Evolutionary conservation across 1,139 yeast species (phyloP), one percentile per base, ranked within the genome.

Genomic region (Saccharomyces hybrid): DNA sequence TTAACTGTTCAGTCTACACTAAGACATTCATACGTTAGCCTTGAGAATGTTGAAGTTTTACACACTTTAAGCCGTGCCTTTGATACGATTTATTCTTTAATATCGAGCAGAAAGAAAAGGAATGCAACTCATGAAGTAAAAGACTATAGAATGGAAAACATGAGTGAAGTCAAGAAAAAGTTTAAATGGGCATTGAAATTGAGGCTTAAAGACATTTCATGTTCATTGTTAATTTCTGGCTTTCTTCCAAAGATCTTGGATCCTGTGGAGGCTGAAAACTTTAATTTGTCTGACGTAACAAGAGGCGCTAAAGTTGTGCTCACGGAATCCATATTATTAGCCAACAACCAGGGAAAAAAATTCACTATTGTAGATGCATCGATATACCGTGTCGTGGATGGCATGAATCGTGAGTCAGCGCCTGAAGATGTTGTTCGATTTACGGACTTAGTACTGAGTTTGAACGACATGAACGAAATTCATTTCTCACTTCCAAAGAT

Each of bases 131-230:
- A 32, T 7, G 26, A 50, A 32, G 16, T 30, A 27, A 13, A n/a
- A 16, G 20, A 23, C 3, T n/a, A 25, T 3, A 44, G 13, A 27
- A 5, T 44, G n/a, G 26, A 47, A 49, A 44, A 16, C 51, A 4
- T 28, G 41, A 27, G 20, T 27, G n/a, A 30, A 7, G 7, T 13
- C 20, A 20, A 48, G 14, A 34, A 49, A 2, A 25, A 46, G 4
- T 48, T 62, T 11, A 56, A 59, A 2, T 64, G 66, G 65, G 49
- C 57, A 2, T 25, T 63, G 2, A 61, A 56, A 30, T 41, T 67
- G 5, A 63, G 70, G 50, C 52, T 65, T 14, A 67, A 67, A 54
- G 61, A 66, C 52, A 48, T 60, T 8, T 55, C 64, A 0, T 53
- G 57, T 30, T 63, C 70, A 0, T 31, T 63, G n/a, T 50, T 63